Conservation (phyloP, 1,284 basidiomycete genomes). For the Sanghuangporus weigelae region DNA sequence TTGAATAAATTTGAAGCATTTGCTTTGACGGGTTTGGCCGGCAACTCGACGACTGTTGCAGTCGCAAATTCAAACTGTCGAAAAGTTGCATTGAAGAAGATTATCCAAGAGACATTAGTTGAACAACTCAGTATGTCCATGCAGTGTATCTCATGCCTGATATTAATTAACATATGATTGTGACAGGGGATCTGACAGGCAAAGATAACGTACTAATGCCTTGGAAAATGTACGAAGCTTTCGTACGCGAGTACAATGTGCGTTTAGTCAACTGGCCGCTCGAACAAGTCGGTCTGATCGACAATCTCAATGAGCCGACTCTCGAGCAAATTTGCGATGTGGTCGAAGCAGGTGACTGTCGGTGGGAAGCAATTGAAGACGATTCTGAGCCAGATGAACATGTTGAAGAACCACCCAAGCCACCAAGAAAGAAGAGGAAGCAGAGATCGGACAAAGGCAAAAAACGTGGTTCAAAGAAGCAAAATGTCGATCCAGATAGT, state of each 20-base stretch:
- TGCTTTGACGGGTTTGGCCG: not conserved
- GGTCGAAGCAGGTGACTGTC: not conserved
- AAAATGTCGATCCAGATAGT: not conserved
- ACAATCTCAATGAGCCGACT: not conserved
- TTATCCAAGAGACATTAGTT: not conserved
- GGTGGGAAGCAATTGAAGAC: not conserved
- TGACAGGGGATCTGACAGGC: not conserved
- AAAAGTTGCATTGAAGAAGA: not conserved
- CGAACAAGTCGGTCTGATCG: not conserved
- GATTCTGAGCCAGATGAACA: not conserved
- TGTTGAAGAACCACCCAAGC: not conserved
- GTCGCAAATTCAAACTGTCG: not conserved
- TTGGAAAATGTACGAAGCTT: not conserved
- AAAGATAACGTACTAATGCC: not conserved
- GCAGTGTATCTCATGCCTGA: not conserved
- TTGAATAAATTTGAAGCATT: not conserved
- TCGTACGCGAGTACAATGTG: not conserved
- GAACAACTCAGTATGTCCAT: not conserved
- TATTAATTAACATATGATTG: not conserved
- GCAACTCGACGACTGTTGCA: not conserved
- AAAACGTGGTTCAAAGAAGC: not conserved
- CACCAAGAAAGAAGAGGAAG: not conserved
- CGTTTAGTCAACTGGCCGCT: not conserved
- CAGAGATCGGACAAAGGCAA: not conserved
- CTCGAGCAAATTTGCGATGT: not conserved